Evolutionary conservation across 2,329 filamentous ascomycete species (phyloP).

Genomic region (Dothistroma pini): DNA sequence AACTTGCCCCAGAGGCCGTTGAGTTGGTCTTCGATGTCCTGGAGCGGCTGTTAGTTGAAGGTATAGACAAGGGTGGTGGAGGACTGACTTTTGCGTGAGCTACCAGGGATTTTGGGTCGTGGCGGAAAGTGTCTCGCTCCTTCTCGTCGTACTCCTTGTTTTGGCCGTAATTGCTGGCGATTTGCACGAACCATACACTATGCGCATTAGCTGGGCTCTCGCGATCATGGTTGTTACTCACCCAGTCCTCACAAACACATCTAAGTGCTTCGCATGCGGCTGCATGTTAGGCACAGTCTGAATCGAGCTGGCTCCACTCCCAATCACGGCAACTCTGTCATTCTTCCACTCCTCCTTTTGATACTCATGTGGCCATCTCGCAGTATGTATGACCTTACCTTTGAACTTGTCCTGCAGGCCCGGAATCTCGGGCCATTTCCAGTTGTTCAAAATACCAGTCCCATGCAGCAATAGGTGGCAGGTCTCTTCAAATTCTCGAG

Average conservation of each 20-base stretch:
- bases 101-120: conserved; percentile 41
- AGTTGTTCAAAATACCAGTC: conserved; percentile 39
- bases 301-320: conserved; percentile 44
- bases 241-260: conserved; percentile 46
- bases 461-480: conserved; percentile 45
- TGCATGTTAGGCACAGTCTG: conserved; percentile 49
- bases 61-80: background rate
- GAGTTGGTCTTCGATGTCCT: conserved; percentile 37
- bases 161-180: conserved; percentile 46
- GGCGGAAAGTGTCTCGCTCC: conserved; percentile 42
- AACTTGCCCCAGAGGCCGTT: conserved; percentile 49
- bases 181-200: conserved; percentile 38
- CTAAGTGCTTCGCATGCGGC: conserved; percentile 44
- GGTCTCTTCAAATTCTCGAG: conserved; percentile 41
- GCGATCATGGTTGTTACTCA: background rate
- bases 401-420: conserved; percentile 45
- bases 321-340: conserved; percentile 44
- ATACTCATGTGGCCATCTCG: conserved; percentile 46
- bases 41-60: background rate
- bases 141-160: conserved; percentile 45
- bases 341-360: conserved; percentile 44
- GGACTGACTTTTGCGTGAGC: conserved; percentile 41
- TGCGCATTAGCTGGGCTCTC: background rate
- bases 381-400: conserved; percentile 43
- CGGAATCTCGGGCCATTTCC: conserved; percentile 36